Percentiles rank a stretch among this genome's conserved stretches.
Conservation (phyloP, 768 basidiomycete genomes). For the Psilocybe subaeruginosa region DNA sequence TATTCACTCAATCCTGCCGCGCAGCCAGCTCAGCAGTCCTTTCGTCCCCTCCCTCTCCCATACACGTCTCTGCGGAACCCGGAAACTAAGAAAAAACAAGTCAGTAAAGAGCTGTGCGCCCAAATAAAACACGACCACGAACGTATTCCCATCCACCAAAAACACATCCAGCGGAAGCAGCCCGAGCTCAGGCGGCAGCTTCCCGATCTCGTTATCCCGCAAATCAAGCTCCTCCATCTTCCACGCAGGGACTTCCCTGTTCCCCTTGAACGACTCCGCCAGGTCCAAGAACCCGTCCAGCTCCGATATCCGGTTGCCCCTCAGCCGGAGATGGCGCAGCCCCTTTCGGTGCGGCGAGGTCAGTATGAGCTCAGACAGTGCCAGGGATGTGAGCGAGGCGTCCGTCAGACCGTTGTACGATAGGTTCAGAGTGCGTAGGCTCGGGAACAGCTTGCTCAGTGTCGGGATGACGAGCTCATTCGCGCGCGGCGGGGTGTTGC, state of each 20-base stretch:
- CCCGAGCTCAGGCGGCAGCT: constrained; percentile 71
- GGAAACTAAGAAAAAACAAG: constrained; percentile 54
- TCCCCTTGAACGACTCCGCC: constrained; percentile 67
- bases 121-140: constrained; percentile 36
- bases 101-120: background rate
- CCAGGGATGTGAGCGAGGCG: constrained; percentile 48
- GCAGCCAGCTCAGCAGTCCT: constrained; percentile 77
- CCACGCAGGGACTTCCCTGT: constrained; percentile 67
- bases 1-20: constrained; percentile 65
- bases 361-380: constrained; percentile 55
- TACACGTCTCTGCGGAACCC: constrained; percentile 76
- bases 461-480: constrained; percentile 60
- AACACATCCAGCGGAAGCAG: constrained; percentile 79
- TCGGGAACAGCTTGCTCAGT: constrained; percentile 70
- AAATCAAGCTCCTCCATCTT: constrained; percentile 83
- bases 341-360: constrained; percentile 50
- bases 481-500: constrained; percentile 41
- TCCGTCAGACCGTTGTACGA: constrained; percentile 75
- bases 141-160: constrained; percentile 85
- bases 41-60: constrained; percentile 91
- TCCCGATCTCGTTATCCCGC: constrained; percentile 79
- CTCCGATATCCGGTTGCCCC: constrained; percentile 67
- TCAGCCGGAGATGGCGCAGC: constrained; percentile 64
- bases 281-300: constrained; percentile 65
- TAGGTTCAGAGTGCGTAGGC: constrained; percentile 67